Percentiles rank a stretch among this genome's conserved stretches.
Evolutionary conservation across 2,329 filamentous ascomycete genomes (phyloP).

Genomic region (Teratosphaeria gauchensis): DNA sequence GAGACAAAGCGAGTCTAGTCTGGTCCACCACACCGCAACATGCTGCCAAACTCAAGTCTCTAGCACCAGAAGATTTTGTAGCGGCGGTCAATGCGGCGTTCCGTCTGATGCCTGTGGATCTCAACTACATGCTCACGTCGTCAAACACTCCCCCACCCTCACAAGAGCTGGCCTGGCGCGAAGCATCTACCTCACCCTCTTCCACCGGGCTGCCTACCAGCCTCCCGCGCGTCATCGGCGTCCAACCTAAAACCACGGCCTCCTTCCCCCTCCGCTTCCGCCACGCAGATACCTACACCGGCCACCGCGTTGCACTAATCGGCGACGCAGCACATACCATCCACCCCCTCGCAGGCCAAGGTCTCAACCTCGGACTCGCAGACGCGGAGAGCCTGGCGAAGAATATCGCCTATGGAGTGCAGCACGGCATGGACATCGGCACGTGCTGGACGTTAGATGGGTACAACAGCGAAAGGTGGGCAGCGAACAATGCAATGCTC

Average conservation of each 20-base stretch:
- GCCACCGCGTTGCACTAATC: conserved; percentile 80
- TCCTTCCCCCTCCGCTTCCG: conserved; percentile 86
- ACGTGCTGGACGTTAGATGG: conserved; percentile 65
- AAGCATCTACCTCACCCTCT: conserved; percentile 54
- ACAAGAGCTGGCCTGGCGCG: conserved; percentile 77
- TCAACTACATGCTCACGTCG: conserved; percentile 70
- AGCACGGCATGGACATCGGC: conserved; percentile 81
- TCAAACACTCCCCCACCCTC: conserved; percentile 28
- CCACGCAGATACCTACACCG: conserved; percentile 88
- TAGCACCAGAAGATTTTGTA: conserved; percentile 63
- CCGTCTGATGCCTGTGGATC: conserved; percentile 66
- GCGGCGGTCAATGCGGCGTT: conserved; percentile 93
- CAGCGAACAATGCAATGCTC: conserved; percentile 66
- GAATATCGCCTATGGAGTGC: conserved; percentile 65
- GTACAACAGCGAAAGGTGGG: conserved; percentile 74
- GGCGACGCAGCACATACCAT: conserved; percentile 93
- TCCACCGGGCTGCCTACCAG: conserved; percentile 30
- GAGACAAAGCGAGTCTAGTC: conserved; percentile 73
- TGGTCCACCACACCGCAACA: conserved; percentile 86
- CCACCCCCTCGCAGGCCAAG: conserved; percentile 89
- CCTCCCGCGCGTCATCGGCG: conserved; percentile 50
- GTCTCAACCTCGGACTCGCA: conserved; percentile 83
- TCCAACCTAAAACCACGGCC: conserved; percentile 72
- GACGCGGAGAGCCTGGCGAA: conserved; percentile 72
- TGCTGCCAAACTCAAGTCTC: conserved; percentile 67